These are phyloP conservation scores for Mrakia frigida DNA, from an alignment of 768 basidiomycete genomes.

Conservation along the genomic window DNA sequence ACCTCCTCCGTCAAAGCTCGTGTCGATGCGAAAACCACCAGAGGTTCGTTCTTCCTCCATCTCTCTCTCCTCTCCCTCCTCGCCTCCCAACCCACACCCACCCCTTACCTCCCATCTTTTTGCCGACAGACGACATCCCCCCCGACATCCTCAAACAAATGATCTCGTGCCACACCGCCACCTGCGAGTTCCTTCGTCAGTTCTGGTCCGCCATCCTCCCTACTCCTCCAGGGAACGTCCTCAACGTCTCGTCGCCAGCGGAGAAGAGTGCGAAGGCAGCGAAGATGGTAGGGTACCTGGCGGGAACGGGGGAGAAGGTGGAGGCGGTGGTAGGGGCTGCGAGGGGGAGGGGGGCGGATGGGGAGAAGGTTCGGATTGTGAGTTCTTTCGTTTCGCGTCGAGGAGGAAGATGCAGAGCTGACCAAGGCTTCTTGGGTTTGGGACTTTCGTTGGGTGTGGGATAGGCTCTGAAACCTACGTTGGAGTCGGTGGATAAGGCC, in stretches of 20 bases:
- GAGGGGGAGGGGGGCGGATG: constrained; percentile 59
- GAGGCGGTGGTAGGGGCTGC: constrained; percentile 65
- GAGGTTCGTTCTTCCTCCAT: constrained; percentile 48
- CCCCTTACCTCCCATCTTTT: background rate
- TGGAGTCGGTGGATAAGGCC: constrained; percentile 69
- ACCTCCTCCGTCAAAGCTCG: constrained; percentile 72
- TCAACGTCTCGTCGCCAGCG: constrained; percentile 48
- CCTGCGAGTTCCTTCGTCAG: constrained; percentile 92
- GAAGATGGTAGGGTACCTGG: constrained; percentile 81
- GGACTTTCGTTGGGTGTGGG: background rate
- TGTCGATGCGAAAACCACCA: constrained; percentile 60
- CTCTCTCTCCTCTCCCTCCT: background rate
- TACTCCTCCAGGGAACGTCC: constrained; percentile 44
- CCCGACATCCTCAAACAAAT: constrained; percentile 72
- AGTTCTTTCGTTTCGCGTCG: constrained; percentile 40
- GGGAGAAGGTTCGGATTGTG: constrained; percentile 60
- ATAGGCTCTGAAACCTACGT: constrained; percentile 70
- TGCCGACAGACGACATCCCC: constrained; percentile 66
- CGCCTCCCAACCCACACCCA: background rate
- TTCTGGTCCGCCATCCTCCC: constrained; percentile 89
- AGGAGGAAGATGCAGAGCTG: constrained; percentile 4
- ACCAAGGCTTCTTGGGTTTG: background rate
- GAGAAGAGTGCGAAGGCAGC: constrained; percentile 72
- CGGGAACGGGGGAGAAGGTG: constrained; percentile 75
- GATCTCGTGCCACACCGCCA: constrained; percentile 82